Conservation (phyloP, 306 rosid genomes). For the Crataegus laevigata region DNA sequence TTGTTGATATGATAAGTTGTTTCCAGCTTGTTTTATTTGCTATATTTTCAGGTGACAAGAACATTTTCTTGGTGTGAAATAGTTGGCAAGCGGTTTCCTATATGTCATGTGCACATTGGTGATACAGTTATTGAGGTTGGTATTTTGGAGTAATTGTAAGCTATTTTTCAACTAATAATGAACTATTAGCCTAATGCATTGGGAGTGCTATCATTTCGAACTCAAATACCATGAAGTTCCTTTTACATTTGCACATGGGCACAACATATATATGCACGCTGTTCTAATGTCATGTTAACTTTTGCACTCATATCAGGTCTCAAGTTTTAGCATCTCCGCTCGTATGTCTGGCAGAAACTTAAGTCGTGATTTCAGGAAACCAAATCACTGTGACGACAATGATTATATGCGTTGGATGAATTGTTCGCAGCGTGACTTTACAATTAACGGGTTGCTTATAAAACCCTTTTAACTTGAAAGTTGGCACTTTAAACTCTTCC, state of each 20-base stretch:
- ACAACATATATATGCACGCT: neutral
- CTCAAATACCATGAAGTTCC: neutral
- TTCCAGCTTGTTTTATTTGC: neutral
- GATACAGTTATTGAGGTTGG: slow-evolving; percentile 70
- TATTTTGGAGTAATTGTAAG: neutral
- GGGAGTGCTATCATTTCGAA: neutral
- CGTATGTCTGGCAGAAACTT: slow-evolving; percentile 17
- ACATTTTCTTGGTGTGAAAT: slow-evolving; percentile 80
- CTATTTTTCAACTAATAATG: neutral
- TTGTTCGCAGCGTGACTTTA: slow-evolving; percentile 77
- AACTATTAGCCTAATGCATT: neutral
- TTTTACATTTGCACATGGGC: neutral
- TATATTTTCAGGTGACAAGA: slow-evolving; percentile 49
- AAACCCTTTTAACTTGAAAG: slow-evolving; percentile 24
- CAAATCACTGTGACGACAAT: slow-evolving; percentile 45
- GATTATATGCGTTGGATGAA: slow-evolving; percentile 81
- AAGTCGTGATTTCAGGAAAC: slow-evolving; percentile 24
- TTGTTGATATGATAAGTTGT: neutral
- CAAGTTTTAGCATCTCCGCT: slow-evolving; percentile 63
- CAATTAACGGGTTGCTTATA: slow-evolving; percentile 73
- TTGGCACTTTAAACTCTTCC: slow-evolving; percentile 7
- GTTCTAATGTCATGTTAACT: neutral
- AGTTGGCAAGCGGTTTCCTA: slow-evolving; percentile 82
- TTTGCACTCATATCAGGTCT: slow-evolving; percentile 46
- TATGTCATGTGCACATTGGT: slow-evolving; percentile 77